These are phyloP conservation scores for Solioccasus polychromus DNA, from an alignment of 768 basidiomycete genomes.

Conservation along the genomic window DNA sequence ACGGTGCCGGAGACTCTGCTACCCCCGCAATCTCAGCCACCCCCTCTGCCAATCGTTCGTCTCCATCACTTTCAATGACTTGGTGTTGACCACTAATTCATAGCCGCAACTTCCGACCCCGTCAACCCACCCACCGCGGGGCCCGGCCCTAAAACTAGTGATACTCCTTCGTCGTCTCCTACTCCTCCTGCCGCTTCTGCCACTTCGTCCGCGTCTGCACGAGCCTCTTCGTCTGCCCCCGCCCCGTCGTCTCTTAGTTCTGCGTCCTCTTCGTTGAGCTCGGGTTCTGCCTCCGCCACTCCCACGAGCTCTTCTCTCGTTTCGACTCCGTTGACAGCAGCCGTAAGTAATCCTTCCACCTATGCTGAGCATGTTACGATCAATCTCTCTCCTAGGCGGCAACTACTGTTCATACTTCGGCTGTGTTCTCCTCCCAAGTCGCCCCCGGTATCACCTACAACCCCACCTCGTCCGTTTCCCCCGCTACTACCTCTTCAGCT, in stretches of 20 bases:
- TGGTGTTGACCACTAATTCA: background rate
- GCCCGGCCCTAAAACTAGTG: slow-evolving; percentile 12
- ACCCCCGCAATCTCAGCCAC: background rate
- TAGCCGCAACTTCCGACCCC: background rate
- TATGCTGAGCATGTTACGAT: background rate
- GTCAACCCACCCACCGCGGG: background rate
- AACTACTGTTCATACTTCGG: background rate
- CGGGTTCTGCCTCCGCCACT: slow-evolving; percentile 8
- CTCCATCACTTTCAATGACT: background rate
- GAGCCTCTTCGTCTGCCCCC: slow-evolving; percentile 7
- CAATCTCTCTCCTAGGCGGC: background rate
- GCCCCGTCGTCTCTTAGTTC: slow-evolving; percentile 1
- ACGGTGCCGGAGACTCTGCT: background rate
- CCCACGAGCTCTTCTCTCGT: slow-evolving; percentile 5
- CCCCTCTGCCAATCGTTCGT: background rate
- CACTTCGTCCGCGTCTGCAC: slow-evolving; percentile 7
- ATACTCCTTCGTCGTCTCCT: slow-evolving; percentile 12
- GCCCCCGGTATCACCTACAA: background rate
- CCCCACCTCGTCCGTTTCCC: slow-evolving; percentile 4
- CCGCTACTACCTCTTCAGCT: slow-evolving; percentile 28
- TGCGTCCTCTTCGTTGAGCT: background rate
- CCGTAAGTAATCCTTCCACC: slow-evolving; percentile 18
- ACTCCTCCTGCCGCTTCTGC: background rate
- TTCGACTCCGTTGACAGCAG: background rate
- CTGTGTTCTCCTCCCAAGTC: background rate